Evolutionary conservation across 2,329 filamentous ascomycete genomes (phyloP).

Genomic region (Stagonosporopsis rhizophila): DNA sequence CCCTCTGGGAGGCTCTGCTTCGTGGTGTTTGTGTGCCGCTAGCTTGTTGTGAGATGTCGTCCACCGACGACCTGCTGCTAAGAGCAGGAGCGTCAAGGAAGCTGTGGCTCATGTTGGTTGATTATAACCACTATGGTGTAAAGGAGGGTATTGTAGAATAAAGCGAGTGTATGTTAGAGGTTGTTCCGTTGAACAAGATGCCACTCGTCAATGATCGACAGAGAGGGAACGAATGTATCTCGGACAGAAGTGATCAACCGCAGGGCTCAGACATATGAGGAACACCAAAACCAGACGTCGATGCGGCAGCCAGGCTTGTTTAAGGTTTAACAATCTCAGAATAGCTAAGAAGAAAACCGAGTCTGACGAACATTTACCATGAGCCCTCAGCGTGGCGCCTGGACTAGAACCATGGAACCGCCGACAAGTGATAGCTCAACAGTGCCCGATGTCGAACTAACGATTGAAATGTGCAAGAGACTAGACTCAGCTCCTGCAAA

Average conservation of each 20-base stretch:
- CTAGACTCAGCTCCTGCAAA: conserved; percentile 10
- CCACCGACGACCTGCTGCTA: conserved; percentile 14
- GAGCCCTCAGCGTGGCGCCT: conserved; percentile 16
- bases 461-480: conserved; percentile 17
- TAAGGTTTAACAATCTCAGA: conserved; percentile 19
- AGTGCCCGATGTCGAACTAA: conserved; percentile 18
- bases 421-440: conserved; percentile 12
- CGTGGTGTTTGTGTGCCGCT: conserved; percentile 14
- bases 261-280: conserved; percentile 12
- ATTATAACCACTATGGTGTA: not conserved
- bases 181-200: conserved; percentile 1
- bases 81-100: conserved; percentile 18
- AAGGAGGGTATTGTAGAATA: conserved; percentile 2
- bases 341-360: conserved; percentile 19
- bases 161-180: conserved; percentile 12
- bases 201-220: conserved; percentile 16
- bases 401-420: conserved; percentile 12
- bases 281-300: conserved; percentile 11
- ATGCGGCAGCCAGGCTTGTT: conserved; percentile 2
- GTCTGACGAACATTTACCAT: conserved; percentile 12
- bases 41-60: conserved; percentile 12
- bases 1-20: conserved; percentile 14
- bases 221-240: conserved; percentile 14
- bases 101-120: conserved; percentile 13
- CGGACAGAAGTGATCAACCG: conserved; percentile 8